Percentiles rank a stretch among this genome's conserved stretches.
phyloP scores from a whole-genome alignment of 441 rosid species.

The Bruguiera hainesii region DNA sequence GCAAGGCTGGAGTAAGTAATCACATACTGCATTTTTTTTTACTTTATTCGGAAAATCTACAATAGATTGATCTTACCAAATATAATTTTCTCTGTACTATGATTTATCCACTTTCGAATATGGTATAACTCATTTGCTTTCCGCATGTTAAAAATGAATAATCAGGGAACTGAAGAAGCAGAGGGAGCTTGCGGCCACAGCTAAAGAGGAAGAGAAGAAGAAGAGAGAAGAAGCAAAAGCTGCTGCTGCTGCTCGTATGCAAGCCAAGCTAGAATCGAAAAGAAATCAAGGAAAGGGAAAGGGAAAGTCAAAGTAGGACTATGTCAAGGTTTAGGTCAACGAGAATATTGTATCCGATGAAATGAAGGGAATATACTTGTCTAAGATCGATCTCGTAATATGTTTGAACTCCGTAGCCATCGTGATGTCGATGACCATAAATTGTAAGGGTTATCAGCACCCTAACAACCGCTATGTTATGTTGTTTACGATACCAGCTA shows the following conservation, averaged over 20 bases:
- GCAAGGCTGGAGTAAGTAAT: constrained; percentile 86
- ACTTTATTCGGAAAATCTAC: background rate
- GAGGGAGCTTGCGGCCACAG: constrained; percentile 72
- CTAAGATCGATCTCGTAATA: too few species aligned
- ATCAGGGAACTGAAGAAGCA: constrained; percentile 91
- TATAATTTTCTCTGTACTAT: background rate
- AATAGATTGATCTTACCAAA: background rate
- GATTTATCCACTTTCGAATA: background rate
- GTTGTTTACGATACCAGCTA: too few species aligned
- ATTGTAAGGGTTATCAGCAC: background rate
- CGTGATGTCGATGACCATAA: background rate
- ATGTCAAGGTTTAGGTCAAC: background rate
- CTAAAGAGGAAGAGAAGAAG: constrained; percentile 85
- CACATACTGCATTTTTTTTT: background rate
- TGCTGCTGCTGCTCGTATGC: constrained; percentile 86
- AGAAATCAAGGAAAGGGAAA: constrained; percentile 81
- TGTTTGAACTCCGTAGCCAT: background rate
- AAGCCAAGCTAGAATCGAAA: constrained; percentile 82
- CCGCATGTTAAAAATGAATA: background rate
- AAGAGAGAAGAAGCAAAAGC: constrained; percentile 95
- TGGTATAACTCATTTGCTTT: background rate
- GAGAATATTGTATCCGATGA: background rate
- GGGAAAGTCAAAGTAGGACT: constrained; percentile 60
- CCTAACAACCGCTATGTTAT: too few species aligned
- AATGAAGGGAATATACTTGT: background rate